Conservation (phyloP, 805 yeast species). For the Torulaspora quercuum region DNA sequence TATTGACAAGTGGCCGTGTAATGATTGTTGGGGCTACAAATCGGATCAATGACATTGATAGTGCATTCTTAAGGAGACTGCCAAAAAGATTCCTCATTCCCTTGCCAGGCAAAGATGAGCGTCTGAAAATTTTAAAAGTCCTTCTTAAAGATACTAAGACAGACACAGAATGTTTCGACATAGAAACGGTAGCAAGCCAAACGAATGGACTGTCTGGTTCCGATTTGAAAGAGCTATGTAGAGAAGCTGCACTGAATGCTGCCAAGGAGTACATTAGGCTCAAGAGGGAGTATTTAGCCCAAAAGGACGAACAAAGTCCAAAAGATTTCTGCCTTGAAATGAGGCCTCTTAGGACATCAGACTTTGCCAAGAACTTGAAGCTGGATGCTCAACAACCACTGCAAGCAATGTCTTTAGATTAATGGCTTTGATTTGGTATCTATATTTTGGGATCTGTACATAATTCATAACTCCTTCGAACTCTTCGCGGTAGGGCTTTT, state of each 20-base stretch:
- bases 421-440: too few species aligned
- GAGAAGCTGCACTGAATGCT: slow-evolving; percentile 89
- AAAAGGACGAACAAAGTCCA: slow-evolving; percentile 12
- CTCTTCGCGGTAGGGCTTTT: too few species aligned
- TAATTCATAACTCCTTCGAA: too few species aligned
- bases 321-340: slow-evolving; percentile 43
- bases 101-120: slow-evolving; percentile 65
- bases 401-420: slow-evolving; percentile 25
- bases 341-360: slow-evolving; percentile 61
- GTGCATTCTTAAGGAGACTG: slow-evolving; percentile 87
- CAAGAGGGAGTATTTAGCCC: slow-evolving; percentile 45
- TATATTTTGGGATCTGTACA: too few species aligned
- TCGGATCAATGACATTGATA: slow-evolving; percentile 85
- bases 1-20: slow-evolving; percentile 70
- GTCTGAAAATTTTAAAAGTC: slow-evolving; percentile 66
- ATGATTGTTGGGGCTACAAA: slow-evolving; percentile 94
- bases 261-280: slow-evolving; percentile 77
- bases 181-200: slow-evolving; percentile 53
- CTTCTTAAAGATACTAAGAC: slow-evolving; percentile 62
- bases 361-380: slow-evolving; percentile 46
- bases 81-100: slow-evolving; percentile 83
- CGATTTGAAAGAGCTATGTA: slow-evolving; percentile 83
- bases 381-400: slow-evolving; percentile 25
- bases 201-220: slow-evolving; percentile 86
- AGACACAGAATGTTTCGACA: slow-evolving; percentile 53